Evolutionary conservation across 352 stramenopile species (phyloP), one percentile per base, ranked within the genome.

Genomic region (Nothophytophthora sp.): DNA sequence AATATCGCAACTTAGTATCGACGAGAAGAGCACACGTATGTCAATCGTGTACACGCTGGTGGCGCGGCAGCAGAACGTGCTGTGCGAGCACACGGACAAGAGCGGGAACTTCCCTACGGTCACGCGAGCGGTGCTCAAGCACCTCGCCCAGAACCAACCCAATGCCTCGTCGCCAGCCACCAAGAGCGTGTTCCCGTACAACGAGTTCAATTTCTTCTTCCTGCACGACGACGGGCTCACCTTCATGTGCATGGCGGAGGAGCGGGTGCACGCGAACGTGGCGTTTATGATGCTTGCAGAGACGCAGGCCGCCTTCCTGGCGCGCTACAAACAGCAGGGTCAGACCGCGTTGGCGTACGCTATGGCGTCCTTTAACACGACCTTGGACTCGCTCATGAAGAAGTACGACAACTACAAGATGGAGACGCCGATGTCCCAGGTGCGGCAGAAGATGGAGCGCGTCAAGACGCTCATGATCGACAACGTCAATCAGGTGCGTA

Each of bases 381-480:
- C 73, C 19, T 70, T 95, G 9, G 66, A 85, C 25, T 50, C 51
- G 22, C 67, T 92, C 27, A 90, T 90, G 57, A 88, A 88, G 48
- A 92, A 92, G 37, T 95, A 92, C 50, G 84, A 95, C 52, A 90
- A 92, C 56, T 77, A 83, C 33, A 86, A 81, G 51, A 41, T 91
- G 3, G 76, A 92, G n/a, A 91, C 78, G n/a, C 76, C 77, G 11
- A 73, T 92, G 38, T 69, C 73, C 1, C 80, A 91, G 45, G 74
- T 86, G 41, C 92, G 97, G 35, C 87, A 91, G 61, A 97, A 99
- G 77, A 97, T 99, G 78, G 97, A 99, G 57, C 88, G 97, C 43
- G 91, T 99, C 34, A 99, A 99, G 63, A 96, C 93, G 61, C 85
- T 98, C 40, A 99, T 99, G 93, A 95, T 99, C 19, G 88, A 99